Evolutionary conservation across 164 flowering plant species (phyloP).

Genomic region (Chloranthus sessilifolius): DNA sequence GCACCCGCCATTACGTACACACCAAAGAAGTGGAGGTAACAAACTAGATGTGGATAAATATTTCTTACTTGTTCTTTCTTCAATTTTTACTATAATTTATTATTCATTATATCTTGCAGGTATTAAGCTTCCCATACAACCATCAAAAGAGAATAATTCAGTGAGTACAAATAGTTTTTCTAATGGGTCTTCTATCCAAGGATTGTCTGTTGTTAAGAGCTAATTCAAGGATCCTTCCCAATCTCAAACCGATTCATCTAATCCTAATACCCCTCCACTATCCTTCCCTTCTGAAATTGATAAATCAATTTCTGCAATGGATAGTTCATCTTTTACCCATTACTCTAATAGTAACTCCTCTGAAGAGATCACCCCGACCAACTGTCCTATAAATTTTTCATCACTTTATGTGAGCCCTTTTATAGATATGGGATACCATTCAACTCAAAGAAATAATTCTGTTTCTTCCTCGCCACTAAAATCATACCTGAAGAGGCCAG

Average conservation of each 20-base stretch:
- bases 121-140: conserved; percentile 6
- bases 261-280: conserved; percentile 72
- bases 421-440: conserved; percentile 39
- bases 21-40: too few species aligned
- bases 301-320: conserved; percentile 45
- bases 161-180: conserved; percentile 6
- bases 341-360: conserved; percentile 27
- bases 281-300: conserved; percentile 38
- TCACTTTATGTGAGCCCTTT: conserved; percentile 59
- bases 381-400: conserved; percentile 48
- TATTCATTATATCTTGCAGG: too few species aligned
- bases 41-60: too few species aligned
- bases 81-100: too few species aligned
- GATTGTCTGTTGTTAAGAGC: conserved; percentile 47
- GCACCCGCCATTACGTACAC: too few species aligned
- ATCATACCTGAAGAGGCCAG: conserved; percentile 28
- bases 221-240: conserved; percentile 42
- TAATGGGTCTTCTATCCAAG: conserved; percentile 23
- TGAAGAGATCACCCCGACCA: conserved; percentile 33
- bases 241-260: conserved; percentile 35
- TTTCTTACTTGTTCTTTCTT: too few species aligned
- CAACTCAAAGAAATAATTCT: conserved; percentile 52
- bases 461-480: conserved; percentile 56
- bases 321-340: conserved; percentile 24
- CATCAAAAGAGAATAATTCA: conserved; percentile 4